These are phyloP conservation scores for Parathielavia appendiculata DNA, from an alignment of 495 filamentous ascomycete species.

Conservation along the genomic window DNA sequence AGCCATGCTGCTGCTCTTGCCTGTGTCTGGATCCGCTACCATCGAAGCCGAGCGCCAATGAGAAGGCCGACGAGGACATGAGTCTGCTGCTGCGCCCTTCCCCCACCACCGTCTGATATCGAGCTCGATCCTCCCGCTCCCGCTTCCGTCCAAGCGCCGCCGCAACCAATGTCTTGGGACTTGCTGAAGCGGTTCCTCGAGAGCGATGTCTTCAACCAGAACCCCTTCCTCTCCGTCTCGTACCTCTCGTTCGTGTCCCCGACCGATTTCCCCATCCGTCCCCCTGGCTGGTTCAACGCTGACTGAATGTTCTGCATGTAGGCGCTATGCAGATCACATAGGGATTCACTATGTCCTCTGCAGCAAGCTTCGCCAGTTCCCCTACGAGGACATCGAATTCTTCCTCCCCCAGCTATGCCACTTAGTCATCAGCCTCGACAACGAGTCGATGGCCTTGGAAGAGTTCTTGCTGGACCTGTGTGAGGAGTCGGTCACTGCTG, in stretches of 20 bases:
- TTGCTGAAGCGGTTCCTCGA: conserved; percentile 73
- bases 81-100: conserved; percentile 25
- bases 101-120: conserved; percentile 19
- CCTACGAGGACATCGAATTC: conserved; percentile 79
- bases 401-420: conserved; percentile 77
- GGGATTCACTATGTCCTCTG: conserved; percentile 76
- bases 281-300: conserved; percentile 9
- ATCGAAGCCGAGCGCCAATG: conserved; percentile 15
- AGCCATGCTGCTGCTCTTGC: conserved; percentile 24
- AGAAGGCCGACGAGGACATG: neutral
- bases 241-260: conserved; percentile 62
- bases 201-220: conserved; percentile 76
- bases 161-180: conserved; percentile 49
- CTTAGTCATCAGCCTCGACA: conserved; percentile 70
- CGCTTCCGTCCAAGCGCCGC: conserved; percentile 21
- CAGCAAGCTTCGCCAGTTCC: conserved; percentile 73
- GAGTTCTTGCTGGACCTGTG: conserved; percentile 75
- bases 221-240: conserved; percentile 71
- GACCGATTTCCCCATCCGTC: neutral
- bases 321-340: conserved; percentile 75
- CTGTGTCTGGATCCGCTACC: conserved; percentile 2
- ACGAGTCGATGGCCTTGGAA: conserved; percentile 78
- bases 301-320: conserved; percentile 30
- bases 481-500: conserved; percentile 72
- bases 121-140: neutral